phyloP scores from a whole-genome alignment of 139 green algal genomes.

The Coelastrella sp. region DNA sequence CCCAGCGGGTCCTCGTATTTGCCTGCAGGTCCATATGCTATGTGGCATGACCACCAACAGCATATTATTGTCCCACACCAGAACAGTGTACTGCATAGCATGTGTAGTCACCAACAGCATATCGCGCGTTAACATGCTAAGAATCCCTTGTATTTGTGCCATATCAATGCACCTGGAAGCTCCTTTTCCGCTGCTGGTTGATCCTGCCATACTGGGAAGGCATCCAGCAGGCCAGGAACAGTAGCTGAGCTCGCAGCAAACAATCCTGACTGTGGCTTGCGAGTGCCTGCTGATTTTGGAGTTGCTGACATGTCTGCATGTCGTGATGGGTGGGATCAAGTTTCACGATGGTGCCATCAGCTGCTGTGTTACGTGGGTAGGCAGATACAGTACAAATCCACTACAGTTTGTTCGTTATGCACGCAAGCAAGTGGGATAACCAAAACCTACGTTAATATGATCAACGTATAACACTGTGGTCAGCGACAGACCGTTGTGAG shows the following conservation, averaged over 20 bases:
- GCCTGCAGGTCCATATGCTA: slow-evolving; percentile 48
- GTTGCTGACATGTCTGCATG: slow-evolving; percentile 35
- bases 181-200: slow-evolving; percentile 25
- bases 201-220: slow-evolving; percentile 58
- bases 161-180: slow-evolving; percentile 10
- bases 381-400: too few species aligned
- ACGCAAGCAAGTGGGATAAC: too few species aligned
- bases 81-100: neutral
- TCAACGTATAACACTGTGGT: too few species aligned
- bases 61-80: too few species aligned
- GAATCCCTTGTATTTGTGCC: neutral
- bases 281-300: slow-evolving; percentile 1
- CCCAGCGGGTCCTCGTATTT: slow-evolving; percentile 74
- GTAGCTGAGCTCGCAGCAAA: neutral
- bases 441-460: too few species aligned
- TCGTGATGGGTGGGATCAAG: too few species aligned
- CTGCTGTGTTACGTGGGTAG: neutral
- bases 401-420: too few species aligned
- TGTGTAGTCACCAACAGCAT: too few species aligned
- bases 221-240: slow-evolving; percentile 38
- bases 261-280: neutral
- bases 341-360: too few species aligned
- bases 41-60: too few species aligned
- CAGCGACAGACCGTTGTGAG: too few species aligned
- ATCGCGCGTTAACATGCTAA: too few species aligned